Conservation (phyloP, 2,329 filamentous ascomycete genomes). For the Fusarium nurragi region DNA sequence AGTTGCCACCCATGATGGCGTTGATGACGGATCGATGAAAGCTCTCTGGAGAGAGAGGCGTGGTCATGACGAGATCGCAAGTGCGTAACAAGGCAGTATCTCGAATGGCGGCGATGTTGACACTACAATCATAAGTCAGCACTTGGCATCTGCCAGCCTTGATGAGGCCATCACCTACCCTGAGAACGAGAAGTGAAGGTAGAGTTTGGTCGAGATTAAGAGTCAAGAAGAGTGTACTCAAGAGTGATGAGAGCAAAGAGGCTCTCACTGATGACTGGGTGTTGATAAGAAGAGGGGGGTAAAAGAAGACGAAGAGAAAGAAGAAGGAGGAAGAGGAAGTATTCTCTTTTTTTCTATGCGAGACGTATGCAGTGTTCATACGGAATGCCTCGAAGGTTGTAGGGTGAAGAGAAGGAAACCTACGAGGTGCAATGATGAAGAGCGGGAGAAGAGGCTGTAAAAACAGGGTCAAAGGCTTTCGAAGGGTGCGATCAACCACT, state of each 20-base stretch:
- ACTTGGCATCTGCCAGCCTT: not conserved
- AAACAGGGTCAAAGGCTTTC: not conserved
- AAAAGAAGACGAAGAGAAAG: not conserved
- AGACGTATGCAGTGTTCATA: not conserved
- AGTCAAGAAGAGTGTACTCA: not conserved
- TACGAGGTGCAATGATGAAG: not conserved
- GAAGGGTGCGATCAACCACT: not conserved
- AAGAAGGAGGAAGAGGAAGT: not conserved
- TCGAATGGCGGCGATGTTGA: not conserved
- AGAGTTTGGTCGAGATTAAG: not conserved
- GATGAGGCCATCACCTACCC: not conserved
- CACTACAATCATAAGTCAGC: not conserved
- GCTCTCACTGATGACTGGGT: not conserved
- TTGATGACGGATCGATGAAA: conserved; percentile 18
- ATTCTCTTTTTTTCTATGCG: not conserved
- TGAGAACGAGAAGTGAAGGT: not conserved
- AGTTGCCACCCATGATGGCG: not conserved
- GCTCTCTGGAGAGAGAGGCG: conserved; percentile 7
- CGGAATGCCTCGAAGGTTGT: not conserved
- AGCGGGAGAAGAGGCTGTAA: not conserved
- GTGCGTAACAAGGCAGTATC: not conserved
- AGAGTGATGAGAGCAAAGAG: not conserved
- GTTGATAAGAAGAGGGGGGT: not conserved
- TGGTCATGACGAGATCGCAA: not conserved
- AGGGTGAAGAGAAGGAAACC: not conserved